Conservation (phyloP, 148 eudicot species). For the Rhododendron henanense region DNA sequence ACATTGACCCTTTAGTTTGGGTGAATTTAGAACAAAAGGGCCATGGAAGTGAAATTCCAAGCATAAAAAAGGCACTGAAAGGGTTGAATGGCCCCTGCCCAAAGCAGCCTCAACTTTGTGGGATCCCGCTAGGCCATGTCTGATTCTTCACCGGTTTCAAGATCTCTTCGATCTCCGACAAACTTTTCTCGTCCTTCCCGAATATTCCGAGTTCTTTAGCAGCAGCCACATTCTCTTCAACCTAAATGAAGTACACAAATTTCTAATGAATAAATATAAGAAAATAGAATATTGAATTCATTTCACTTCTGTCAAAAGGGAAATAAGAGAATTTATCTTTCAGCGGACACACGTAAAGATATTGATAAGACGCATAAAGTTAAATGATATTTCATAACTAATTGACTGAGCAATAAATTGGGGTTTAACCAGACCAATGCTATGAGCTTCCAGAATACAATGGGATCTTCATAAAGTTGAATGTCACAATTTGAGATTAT, state of each 20-base stretch:
- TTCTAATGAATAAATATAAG: background rate
- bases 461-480: background rate
- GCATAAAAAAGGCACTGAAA: background rate
- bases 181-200: constrained; percentile 49
- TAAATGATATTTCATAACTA: background rate
- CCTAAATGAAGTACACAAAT: constrained; percentile 36
- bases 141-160: constrained; percentile 82
- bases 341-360: background rate
- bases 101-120: constrained; percentile 24
- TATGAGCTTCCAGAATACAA: background rate
- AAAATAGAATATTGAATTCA: too few relatives aligned
- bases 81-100: background rate
- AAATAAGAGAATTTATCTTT: background rate
- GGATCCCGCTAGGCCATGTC: constrained; percentile 88
- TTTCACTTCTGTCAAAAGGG: background rate
- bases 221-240: constrained; percentile 78
- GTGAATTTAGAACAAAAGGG: background rate
- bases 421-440: background rate
- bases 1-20: background rate
- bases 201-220: constrained; percentile 54
- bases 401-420: background rate
- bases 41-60: background rate
- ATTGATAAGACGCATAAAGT: background rate
- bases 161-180: constrained; percentile 63
- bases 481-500: background rate